Evolutionary conservation across 768 basidiomycete genomes (phyloP), one percentile per base, ranked within the genome.

Genomic region (Phylloporus sp.): DNA sequence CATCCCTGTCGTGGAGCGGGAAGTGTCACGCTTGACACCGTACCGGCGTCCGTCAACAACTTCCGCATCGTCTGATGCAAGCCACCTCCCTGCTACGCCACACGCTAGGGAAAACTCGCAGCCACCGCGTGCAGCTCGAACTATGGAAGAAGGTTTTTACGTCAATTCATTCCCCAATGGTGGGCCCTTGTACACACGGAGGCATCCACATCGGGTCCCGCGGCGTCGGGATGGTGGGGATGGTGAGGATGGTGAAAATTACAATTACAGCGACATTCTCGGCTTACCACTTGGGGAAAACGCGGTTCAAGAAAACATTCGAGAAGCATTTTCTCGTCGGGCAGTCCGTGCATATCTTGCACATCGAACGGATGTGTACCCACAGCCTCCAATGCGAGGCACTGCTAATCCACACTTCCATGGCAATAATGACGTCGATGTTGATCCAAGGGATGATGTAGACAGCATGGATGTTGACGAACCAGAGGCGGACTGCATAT

Each of bases 71-170:
- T 56, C 56, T 18, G 56, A 58, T 38, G 40, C 49, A 16, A 42
- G 49, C 18, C 47, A 52, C 35, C 36, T 45, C 34, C 39, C 57
- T 31, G 53, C 22, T 38, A 54, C 58, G 35, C 45, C 59, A 35
- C 24, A 49, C 47, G 15, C 45, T 24, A 58, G 63, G 48, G 64
- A 59, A 35, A 46, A 36, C 47, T 16, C 43, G 23, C 67, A 54
- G 16, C 49, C 61, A 35, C 69, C 68, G 3, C 69, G 68, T 55
- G 71, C 76, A 34, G 70, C 78, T 34, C 77, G 77, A 58, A 79
- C 80, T 11, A 65, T 80, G 20, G 80, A 80, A 49, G 82, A 85
- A 53, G 76, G 80, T 2, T 82, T 84, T 73, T 74, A 81, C 55
- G 71, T 53, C 53, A 53, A 53, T 43, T 34, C 58, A 23, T 49